phyloP scores from a whole-genome alignment of 2,329 filamentous ascomycete genomes.

The Akanthomyces dipterigenus region DNA sequence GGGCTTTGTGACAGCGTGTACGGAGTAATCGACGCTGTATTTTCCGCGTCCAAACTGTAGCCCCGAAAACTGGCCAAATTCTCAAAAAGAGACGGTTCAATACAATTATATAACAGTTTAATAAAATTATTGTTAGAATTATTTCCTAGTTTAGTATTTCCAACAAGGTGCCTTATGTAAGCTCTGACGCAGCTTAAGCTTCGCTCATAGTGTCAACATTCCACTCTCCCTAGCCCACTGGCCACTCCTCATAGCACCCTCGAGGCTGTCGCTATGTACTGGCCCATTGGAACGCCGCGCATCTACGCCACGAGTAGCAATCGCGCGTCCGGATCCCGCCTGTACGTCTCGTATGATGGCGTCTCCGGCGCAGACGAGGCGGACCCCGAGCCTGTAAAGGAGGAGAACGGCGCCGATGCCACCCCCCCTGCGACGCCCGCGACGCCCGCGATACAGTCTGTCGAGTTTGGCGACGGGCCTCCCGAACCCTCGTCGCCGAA shows the following conservation, averaged over 20 bases:
- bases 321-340: conserved; percentile 42
- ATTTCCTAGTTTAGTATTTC: not conserved
- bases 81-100: not conserved
- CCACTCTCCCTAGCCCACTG: not conserved
- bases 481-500: conserved; percentile 28
- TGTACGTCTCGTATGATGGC: conserved; percentile 56
- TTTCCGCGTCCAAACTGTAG: not conserved
- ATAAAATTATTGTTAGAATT: too few species aligned
- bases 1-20: not conserved
- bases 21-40: not conserved
- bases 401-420: conserved; percentile 8
- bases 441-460: conserved; percentile 51
- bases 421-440: conserved; percentile 38
- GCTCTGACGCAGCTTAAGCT: not conserved
- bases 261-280: conserved; percentile 63
- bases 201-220: not conserved
- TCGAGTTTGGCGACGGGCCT: conserved; percentile 37
- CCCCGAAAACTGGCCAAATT: not conserved
- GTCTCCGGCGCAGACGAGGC: conserved; percentile 30
- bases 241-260: conserved; percentile 5
- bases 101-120: not conserved
- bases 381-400: conserved; percentile 23
- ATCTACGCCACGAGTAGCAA: conserved; percentile 73
- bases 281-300: conserved; percentile 78
- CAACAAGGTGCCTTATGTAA: conserved; percentile 3